A percentile compares a stretch with the other conserved stretches of the same genome.
Conservation (phyloP, 352 stramenopile species). For the Halophytophthora polymorphica region DNA sequence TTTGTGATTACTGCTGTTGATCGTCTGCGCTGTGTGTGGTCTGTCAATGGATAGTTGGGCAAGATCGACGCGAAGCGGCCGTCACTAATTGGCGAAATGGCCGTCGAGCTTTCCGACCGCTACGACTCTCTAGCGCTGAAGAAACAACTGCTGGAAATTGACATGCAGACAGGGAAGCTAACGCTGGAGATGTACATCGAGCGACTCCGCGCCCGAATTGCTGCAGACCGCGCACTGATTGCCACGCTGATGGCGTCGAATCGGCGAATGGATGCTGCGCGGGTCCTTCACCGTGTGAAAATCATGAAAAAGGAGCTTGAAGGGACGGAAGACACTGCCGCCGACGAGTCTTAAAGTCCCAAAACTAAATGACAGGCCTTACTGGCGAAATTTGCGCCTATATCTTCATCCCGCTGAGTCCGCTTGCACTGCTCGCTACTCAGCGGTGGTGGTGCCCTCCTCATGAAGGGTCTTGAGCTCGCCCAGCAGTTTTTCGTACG, state of each 20-base stretch:
- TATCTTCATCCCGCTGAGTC: constrained; percentile 2
- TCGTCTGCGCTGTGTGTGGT: background rate
- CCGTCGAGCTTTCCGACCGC: constrained; percentile 47
- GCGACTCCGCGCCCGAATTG: constrained; percentile 44
- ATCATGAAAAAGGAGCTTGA: constrained; percentile 77
- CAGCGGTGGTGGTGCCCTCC: background rate
- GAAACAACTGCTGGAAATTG: constrained; percentile 79
- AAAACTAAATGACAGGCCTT: too few species aligned
- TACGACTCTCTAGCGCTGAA: constrained; percentile 70
- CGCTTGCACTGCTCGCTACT: constrained; percentile 7
- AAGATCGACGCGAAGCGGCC: constrained; percentile 58
- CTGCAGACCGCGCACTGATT: constrained; percentile 47
- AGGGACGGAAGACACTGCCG: constrained; percentile 24
- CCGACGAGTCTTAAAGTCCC: constrained; percentile 11
- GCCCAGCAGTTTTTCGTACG: constrained; percentile 35
- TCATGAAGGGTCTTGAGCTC: constrained; percentile 28
- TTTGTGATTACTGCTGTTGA: background rate
- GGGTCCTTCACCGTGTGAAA: constrained; percentile 72
- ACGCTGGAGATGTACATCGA: constrained; percentile 71
- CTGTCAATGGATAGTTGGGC: constrained; percentile 35
- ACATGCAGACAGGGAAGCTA: constrained; percentile 78
- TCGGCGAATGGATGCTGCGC: constrained; percentile 53
- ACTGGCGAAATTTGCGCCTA: background rate
- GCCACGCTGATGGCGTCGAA: constrained; percentile 36
- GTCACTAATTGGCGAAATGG: constrained; percentile 26